Evolutionary conservation across 768 basidiomycete genomes (phyloP), one percentile per base, ranked within the genome.

Genomic region (Leccinum subtestaceum): DNA sequence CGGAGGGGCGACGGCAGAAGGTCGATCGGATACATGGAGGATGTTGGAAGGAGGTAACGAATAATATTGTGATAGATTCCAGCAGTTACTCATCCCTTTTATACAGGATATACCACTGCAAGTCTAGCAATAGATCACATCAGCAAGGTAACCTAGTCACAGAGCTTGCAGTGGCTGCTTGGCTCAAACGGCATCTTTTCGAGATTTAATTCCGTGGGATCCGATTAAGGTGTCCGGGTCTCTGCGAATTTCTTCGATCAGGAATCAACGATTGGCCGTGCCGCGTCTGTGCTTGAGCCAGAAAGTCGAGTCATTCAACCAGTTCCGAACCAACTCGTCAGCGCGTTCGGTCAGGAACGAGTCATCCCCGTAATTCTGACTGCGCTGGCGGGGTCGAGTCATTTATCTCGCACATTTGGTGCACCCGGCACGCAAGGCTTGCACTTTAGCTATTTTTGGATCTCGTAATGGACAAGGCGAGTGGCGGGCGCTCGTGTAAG

Each of bases 1-100:
- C 81, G 76, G 48, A 80, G 74, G 25, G 84, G 84, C 1, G 82
- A 81, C 27, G 83, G 82, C 60, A 87, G 74, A 58, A 85, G 66
- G 63, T 77, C 68, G 36, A 72, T 56, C 10, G 65, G 63, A 57
- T 65, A 62, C 72, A 73, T 73, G 59, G 60, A 36, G 57, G 54
- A 58, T 46, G 61, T 53, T 46, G 52, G 54, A 55, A 23, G 56
- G 19, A 36, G 25, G 50, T 29, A 27, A 34, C 2, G 53, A 56
- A n/a, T 23, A 23, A 34, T 51, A 51, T 58, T 62, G 66, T 52
- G 51, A 58, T 32, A 52, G 27, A 59, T 49, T 46, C 17, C 10
- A 40, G 23, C 40, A 15, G 23, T 32, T 12, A 52, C 34, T 27
- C 48, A 49, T 34, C 23, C 60, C 62, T 73, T 72, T 68, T 74